Conservation (phyloP, 768 basidiomycete species). For the Albatrellus ellisii region DNA sequence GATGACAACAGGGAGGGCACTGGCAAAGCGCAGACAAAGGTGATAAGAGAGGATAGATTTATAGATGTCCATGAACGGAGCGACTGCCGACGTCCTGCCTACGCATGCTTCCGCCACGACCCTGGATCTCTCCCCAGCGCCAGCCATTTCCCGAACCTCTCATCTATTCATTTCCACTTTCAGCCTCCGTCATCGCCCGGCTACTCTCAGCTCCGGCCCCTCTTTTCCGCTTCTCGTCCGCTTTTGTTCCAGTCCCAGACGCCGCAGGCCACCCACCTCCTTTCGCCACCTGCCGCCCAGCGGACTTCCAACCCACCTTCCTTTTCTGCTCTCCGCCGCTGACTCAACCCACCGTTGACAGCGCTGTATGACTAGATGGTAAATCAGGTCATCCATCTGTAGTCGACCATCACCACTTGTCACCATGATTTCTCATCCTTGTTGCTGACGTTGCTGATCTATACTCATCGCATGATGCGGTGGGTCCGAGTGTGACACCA, state of each 20-base stretch:
- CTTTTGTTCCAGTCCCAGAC: neutral
- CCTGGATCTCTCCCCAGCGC: neutral
- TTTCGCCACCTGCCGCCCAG: neutral
- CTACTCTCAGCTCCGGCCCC: neutral
- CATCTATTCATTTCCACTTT: neutral
- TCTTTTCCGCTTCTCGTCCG: neutral
- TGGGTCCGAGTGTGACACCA: no score
- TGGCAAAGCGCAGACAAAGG: neutral
- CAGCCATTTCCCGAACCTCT: no score
- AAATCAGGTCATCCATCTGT: no score
- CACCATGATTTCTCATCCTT: no score
- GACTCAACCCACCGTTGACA: neutral
- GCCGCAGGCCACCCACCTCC: no score
- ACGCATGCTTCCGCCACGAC: neutral
- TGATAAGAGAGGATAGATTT: constrained; percentile 5
- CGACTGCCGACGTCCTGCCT: neutral
- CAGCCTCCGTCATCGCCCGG: constrained; percentile 1
- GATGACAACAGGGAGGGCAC: neutral
- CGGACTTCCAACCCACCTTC: neutral
- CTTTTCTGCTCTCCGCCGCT: neutral
- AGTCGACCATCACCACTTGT: no score
- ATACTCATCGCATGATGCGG: no score
- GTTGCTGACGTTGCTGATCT: no score
- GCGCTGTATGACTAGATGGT: no score
- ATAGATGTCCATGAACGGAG: constrained; percentile 1